These are phyloP conservation scores for Microascus cirrosus DNA, from an alignment of 2,329 filamentous ascomycete genomes.

Conservation along the genomic window DNA sequence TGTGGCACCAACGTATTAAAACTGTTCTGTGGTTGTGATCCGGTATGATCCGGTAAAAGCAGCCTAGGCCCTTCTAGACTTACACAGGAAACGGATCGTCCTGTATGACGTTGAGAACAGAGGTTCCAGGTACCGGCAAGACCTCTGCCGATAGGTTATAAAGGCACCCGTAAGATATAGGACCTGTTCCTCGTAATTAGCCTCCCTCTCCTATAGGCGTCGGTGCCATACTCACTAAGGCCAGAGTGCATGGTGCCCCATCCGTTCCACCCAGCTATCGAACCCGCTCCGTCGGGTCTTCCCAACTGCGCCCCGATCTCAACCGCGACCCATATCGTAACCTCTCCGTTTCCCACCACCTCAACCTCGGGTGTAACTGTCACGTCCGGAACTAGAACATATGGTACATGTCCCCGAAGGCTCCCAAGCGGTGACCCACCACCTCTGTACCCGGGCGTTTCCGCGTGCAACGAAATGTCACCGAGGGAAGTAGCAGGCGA, in stretches of 20 bases:
- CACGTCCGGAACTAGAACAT: constrained; percentile 15
- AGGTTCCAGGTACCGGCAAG: constrained; percentile 25
- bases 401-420: constrained; percentile 16
- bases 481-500: neutral
- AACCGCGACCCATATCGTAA: constrained; percentile 35
- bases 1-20: constrained; percentile 10
- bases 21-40: neutral
- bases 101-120: constrained; percentile 33
- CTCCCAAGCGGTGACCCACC: neutral
- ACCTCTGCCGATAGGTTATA: constrained; percentile 36
- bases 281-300: neutral
- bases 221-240: neutral
- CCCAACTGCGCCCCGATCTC: constrained; percentile 30
- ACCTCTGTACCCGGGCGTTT: neutral
- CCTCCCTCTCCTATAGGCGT: neutral
- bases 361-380: constrained; percentile 29
- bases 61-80: constrained; percentile 7
- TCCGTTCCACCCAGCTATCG: neutral
- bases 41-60: neutral
- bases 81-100: constrained; percentile 31
- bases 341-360: constrained; percentile 18
- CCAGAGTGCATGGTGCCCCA: neutral
- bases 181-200: constrained; percentile 14
- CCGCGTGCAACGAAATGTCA: neutral
- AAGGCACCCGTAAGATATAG: constrained; percentile 33